Base-by-base conservation (phyloP, 768 basidiomycete genomes). In the Filobasidium wieringae region DNA sequence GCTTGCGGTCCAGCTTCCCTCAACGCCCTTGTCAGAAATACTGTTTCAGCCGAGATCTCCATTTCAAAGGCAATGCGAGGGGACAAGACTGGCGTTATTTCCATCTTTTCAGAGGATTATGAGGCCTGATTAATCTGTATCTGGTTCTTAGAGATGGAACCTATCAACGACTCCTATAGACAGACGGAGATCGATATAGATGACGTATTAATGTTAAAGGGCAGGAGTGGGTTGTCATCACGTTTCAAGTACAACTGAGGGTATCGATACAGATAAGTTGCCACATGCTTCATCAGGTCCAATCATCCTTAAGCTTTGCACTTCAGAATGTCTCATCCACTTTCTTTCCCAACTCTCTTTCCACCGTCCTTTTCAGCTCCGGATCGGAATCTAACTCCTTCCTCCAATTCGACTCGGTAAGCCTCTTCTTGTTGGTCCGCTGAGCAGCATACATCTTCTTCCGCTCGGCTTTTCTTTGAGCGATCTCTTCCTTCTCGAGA, bases 1-100 rank as follows among this genome's bases (percentile, higher is more conserved):
- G 84, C 83, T 64, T 88, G 86, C 65, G 87, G 86, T 1, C 86
- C 86, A 0, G 77, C 78, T 0, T 81, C 84, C 7, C 76, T 88
- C 51, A 84, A 85, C 68, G 81, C 79, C 5, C 74, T 85, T 65
- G 79, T 87, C 7, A 77, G 87, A 39, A 83, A 85, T 69, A 74
- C 80, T 39, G 78, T 87, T 8, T 78, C 84, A 0, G 70, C 76
- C 30, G 80, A 82, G 58, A 84, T 86, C 59, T 77, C 80, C 66
- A 80, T 83, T 22, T 64, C 63, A 30, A 77, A 79, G 57, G 75
- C 84, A 59, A 64, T 77, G 58, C 72, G 74, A 47, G 84, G 82
- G 2, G 82, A 84, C 69, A 76, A 77, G 70, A 78, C 80, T 34
- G 82, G 84, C 17, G 78, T 76, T 22, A 80, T 86, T 55, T 72